Evolutionary conservation across 805 yeast genomes (phyloP), one percentile per base, ranked within the genome.

Genomic region (Saccharomycopsis vini): DNA sequence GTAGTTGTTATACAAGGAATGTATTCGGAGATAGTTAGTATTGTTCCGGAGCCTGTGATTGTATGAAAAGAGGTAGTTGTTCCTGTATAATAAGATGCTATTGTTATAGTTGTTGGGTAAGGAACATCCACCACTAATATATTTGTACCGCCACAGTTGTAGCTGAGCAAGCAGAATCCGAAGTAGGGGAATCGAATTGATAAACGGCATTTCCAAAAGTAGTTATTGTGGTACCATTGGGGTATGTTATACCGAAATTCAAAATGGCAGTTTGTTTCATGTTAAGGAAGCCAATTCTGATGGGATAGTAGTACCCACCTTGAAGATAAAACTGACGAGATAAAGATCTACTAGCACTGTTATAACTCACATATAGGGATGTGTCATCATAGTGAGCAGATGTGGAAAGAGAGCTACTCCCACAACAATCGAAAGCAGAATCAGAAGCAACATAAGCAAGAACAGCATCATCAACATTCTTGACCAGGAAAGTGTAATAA

Each of bases 341-440:
- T 22, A 31, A 15, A 29, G 28, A 21, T 13, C 29, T 26, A 6
- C 6, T 22, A 30, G n/a, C 4, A 13, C 22, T 36, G 18, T 36
- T 18, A n/a, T 6, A 26, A 21, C 15, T 34, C 4, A 36, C 29
- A 32, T 40, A 39, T 5, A 26, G 6, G 20, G 28, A 5, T 13
- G 15, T 34, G 28, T 43, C 35, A 16, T 39, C 36, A n/a, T 26
- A 34, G 23, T 29, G 20, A 3, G 47, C 41, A 9, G 50, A 29
- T 6, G 44, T 4, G 9, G 36, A 46, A 20, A 49, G 13, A 2
- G 36, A 13, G 3, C 22, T 31, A 35, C 52, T 47, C 26, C 52
- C 43, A 51, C 69, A 60, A 52, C 73, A 68, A 23, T 56, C 56
- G 20, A 66, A 58, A 3, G 62, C 66, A 43, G 49, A 52, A 20